Base-by-base conservation (phyloP, 257 asterid genomes). In the Nicotiana attenuata region DNA sequence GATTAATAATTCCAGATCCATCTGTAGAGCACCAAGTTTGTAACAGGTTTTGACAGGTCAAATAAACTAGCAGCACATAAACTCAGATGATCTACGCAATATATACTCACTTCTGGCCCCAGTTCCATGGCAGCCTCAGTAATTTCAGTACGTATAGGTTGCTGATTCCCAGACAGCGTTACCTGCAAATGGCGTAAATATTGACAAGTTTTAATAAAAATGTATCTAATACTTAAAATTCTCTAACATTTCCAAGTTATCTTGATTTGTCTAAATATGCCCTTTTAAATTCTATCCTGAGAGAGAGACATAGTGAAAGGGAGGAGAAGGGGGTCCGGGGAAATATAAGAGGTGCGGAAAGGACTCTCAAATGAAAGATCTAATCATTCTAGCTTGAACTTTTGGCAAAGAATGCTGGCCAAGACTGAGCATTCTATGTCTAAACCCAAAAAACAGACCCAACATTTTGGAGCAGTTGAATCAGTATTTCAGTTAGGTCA, bases 91-190 rank as follows among this genome's bases (percentile, higher is more conserved):
- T 50, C 63, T 7, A 75, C 24, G 41, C 63, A 50, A 50, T 50
- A 75, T 50, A 73, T 75, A 87, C 98, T 92, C 82, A 91, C 97
- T 85, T 92, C 98, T 22, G 97, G 67, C 55, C 98, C 99, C 82
- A 94, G 87, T 83, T 89, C 97, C 98, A 96, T 96, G 79, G 99
- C 99, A 83, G 97, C 98, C 79, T 95, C 97, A 0, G 99, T 96
- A 82, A 94, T 96, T 87, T 96, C 98, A 80, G 95, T 92, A 61
- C 98, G 94, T 67, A 96, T 87, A 0, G 99, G 99, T 67, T 96
- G 97, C 84, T 94, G 99, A 86, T 96, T 96, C 59, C 98, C 99
- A 35, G 98, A 91, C 35, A 94, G 91, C 3, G 99, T 96, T 85
- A 94, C 99, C 98, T 93, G 88, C 64, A 83, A 81, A 87, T 50